A percentile compares a stretch with the other conserved stretches of the same genome.
These are phyloP conservation scores for Penicillium digitatum DNA, from an alignment of 2,329 filamentous ascomycete species.

Conservation along the genomic window DNA sequence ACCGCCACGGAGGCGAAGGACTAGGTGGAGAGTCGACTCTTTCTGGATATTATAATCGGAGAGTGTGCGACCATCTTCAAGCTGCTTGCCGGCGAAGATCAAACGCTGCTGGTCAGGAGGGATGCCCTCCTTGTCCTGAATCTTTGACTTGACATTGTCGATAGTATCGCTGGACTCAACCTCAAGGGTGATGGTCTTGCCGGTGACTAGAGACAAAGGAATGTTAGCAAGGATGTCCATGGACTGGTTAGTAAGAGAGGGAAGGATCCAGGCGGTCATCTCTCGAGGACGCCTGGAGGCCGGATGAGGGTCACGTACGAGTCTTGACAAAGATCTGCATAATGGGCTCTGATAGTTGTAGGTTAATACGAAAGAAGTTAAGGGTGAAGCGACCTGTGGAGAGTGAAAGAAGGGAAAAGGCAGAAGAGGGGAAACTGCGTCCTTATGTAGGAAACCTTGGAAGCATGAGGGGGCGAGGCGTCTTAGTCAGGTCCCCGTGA, in stretches of 20 bases:
- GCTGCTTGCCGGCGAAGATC: slow-evolving; percentile 57
- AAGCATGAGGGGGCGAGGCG: slow-evolving; percentile 24
- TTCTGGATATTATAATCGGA: slow-evolving; percentile 57
- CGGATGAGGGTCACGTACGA: slow-evolving; percentile 56
- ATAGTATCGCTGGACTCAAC: slow-evolving; percentile 48
- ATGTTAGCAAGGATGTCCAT: background rate
- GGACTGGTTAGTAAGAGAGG: slow-evolving; percentile 15
- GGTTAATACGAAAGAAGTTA: slow-evolving; percentile 11
- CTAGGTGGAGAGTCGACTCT: slow-evolving; percentile 67
- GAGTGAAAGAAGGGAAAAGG: slow-evolving; percentile 21
- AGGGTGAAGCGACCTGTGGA: background rate
- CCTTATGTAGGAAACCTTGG: slow-evolving; percentile 29
- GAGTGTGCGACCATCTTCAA: slow-evolving; percentile 55
- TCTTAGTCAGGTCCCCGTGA: slow-evolving; percentile 25
- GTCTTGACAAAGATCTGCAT: slow-evolving; percentile 99
- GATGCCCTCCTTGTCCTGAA: slow-evolving; percentile 59
- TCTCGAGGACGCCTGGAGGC: background rate
- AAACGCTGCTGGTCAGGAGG: slow-evolving; percentile 57
- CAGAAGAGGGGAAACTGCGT: slow-evolving; percentile 24
- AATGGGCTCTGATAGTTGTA: slow-evolving; percentile 36
- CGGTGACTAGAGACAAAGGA: slow-evolving; percentile 48
- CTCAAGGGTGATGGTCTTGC: slow-evolving; percentile 45
- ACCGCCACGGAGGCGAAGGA: slow-evolving; percentile 66
- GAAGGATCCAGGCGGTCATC: background rate
- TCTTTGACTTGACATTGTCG: slow-evolving; percentile 58